Base-by-base conservation (phyloP, 2,329 filamentous ascomycete genomes). In the Septoria linicola region DNA sequence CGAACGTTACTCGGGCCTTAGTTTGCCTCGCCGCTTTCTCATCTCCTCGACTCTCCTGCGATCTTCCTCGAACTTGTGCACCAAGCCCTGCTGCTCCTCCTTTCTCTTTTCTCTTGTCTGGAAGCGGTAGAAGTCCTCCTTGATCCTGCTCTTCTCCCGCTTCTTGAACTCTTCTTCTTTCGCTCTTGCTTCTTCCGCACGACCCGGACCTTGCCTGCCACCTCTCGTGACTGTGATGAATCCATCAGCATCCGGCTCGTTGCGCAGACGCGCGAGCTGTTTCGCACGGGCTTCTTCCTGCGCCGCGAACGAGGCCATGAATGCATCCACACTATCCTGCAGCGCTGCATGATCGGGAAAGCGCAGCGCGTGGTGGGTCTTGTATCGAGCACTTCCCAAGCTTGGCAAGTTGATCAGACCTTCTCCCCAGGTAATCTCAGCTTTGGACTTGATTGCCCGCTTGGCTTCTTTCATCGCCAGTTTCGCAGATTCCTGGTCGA, bases 211-310 rank as follows among this genome's bases (percentile, higher is more conserved):
- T 5, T 78, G 78, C 53, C 79, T 78, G 32, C 88, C 87, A 20
- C 90, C 90, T 48, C 88, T 80, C 1, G 85, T 87, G 19, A 99
- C 93, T 3, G 91, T 97, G 41, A 97, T 80, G 68, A 99, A 99
- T 1, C 93, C 93, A 69, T 99, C 93, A 65, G 89, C 91, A 69
- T 99, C 93, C 0, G 92, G 89, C 63, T 89, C 84, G 60, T 87
- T 85, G 54, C 88, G 83, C 55, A 85, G 74, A 49, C 80, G 66
- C 73, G 86, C 66, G 76, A 78, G 72, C 74, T 84, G 59, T 65
- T 79, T 61, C 76, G 84, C 70, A 76, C 85, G 72, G 70, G 82
- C 76, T 80, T 87, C 73, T 76, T 88, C 73, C 66, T 80, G 73
- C 78, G 87, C 70, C 20, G 71, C 69, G 73, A 90, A 97, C n/a